Evolutionary conservation across 2,329 filamentous ascomycete genomes (phyloP), one percentile per base, ranked within the genome.

Genomic region (Aspergillus niger): DNA sequence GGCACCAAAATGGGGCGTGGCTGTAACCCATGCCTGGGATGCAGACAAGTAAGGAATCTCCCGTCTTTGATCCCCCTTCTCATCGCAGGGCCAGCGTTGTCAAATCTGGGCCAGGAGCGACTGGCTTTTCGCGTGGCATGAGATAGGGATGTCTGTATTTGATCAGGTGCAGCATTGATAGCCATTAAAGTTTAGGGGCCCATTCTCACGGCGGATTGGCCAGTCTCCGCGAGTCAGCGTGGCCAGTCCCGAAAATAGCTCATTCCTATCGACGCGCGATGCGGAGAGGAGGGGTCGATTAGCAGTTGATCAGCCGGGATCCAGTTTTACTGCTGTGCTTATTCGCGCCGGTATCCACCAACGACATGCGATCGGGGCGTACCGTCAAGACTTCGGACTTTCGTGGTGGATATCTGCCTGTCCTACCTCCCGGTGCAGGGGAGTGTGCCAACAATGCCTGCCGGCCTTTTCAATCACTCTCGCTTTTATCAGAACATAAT

Each of bases 221-320:
- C 44, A 22, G 2, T 30, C 44, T 24, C 44, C n/a, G 22, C 22
- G 24, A 49, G 44, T 15, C 44, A 26, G 39, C n/a, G 15, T 43
- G 39, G 17, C 39, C 24, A 49, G 24, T 13, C 30, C 44, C 24
- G 22, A 24, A 44, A 44, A 44, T 44, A 44, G 41, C 41, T 24
- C 41, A 44, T 24, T 44, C 20, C 22, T 44, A 24, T 10, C 32
- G 24, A 44, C 41, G 20, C 20, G 36, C 17, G 6, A 32, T 44
- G 53, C 22, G 41, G 28, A 17, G 26, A n/a, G 13, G 47, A 32
- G 41, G 53, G 39, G 47, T 32, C 5, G 39, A 47, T 32, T 30
- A 44, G 20, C 53, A 47, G 53, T 47, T 32, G 41, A 47, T 55
- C 53, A 20, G n/a, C 53, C 24, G 39, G 53, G 8, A 30, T 41